These are phyloP conservation scores for Aspergillus sojae DNA, from an alignment of 2,329 filamentous ascomycete genomes.

Conservation along the genomic window DNA sequence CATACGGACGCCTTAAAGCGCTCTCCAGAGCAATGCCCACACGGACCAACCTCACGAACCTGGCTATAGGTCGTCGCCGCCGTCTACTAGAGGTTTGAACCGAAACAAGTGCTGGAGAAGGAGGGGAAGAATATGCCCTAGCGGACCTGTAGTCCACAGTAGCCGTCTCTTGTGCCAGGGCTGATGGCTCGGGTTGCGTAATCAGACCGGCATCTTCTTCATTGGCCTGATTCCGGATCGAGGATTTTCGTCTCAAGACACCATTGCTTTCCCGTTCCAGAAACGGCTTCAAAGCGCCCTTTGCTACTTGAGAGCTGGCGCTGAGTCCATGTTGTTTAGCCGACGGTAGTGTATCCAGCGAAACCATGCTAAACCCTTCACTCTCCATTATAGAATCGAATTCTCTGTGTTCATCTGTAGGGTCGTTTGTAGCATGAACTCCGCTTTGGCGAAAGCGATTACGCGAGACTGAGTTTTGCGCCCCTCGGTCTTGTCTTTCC, in stretches of 20 bases:
- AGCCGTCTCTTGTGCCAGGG: slow-evolving; percentile 6
- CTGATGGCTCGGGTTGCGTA: slow-evolving; percentile 15
- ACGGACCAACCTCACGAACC: slow-evolving; percentile 39
- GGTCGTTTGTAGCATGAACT: slow-evolving; percentile 28
- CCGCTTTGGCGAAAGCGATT: slow-evolving; percentile 8
- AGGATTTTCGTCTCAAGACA: slow-evolving; percentile 30
- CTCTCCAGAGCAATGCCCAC: slow-evolving; percentile 42
- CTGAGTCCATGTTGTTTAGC: slow-evolving; percentile 46
- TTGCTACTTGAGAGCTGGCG: slow-evolving; percentile 30
- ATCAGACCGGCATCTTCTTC: slow-evolving; percentile 18
- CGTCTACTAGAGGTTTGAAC: background rate
- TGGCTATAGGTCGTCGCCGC: slow-evolving; percentile 26
- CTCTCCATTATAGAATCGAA: slow-evolving; percentile 60
- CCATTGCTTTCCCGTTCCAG: slow-evolving; percentile 31
- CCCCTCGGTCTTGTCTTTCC: slow-evolving; percentile 29
- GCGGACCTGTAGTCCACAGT: background rate
- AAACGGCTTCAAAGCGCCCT: slow-evolving; percentile 31
- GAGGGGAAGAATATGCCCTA: slow-evolving; percentile 9
- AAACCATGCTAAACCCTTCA: slow-evolving; percentile 62
- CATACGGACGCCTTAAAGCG: slow-evolving; percentile 28
- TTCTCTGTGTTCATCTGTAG: slow-evolving; percentile 48
- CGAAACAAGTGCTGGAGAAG: slow-evolving; percentile 17
- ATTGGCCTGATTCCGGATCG: slow-evolving; percentile 23
- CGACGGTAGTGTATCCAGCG: slow-evolving; percentile 56
- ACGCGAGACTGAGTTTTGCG: background rate